These are phyloP conservation scores for Phytophthora chlamydospora DNA, from an alignment of 352 stramenopile genomes.

Conservation along the genomic window DNA sequence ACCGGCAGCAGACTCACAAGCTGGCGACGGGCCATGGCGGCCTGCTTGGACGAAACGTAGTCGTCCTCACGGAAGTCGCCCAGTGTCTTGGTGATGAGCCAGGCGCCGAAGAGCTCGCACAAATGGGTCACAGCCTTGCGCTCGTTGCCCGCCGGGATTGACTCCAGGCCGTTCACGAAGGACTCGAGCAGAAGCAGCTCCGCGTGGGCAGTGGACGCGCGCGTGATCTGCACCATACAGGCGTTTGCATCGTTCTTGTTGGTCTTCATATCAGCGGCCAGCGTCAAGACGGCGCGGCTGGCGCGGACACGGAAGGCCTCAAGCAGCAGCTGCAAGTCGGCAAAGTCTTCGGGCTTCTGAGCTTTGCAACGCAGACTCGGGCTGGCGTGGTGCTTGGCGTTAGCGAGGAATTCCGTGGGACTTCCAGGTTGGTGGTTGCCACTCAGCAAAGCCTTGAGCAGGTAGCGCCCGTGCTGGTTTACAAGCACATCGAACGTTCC, in stretches of 20 bases:
- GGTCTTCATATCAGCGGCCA: slow-evolving; percentile 46
- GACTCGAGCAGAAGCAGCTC: slow-evolving; percentile 49
- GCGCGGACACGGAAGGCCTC: slow-evolving; percentile 48
- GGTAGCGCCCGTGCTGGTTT: slow-evolving; percentile 61
- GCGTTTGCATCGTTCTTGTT: slow-evolving; percentile 52
- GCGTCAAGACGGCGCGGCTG: slow-evolving; percentile 33
- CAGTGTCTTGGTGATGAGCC: slow-evolving; percentile 48
- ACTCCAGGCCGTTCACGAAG: slow-evolving; percentile 41
- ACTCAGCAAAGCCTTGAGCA: slow-evolving; percentile 51
- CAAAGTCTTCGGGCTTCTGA: slow-evolving; percentile 36
- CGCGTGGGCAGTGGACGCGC: slow-evolving; percentile 50
- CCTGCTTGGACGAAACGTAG: slow-evolving; percentile 55
- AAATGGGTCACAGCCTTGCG: slow-evolving; percentile 39
- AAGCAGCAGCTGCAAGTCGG: slow-evolving; percentile 42
- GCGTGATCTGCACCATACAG: slow-evolving; percentile 59
- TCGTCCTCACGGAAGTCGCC: slow-evolving; percentile 60
- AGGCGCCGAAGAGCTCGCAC: slow-evolving; percentile 45
- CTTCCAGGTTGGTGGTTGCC: slow-evolving; percentile 12
- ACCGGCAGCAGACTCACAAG: slow-evolving; percentile 42
- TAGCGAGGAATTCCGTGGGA: slow-evolving; percentile 37
- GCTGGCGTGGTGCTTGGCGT: slow-evolving; percentile 38
- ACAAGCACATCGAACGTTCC: slow-evolving; percentile 75
- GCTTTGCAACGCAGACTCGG: slow-evolving; percentile 40
- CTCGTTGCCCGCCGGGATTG: slow-evolving; percentile 32
- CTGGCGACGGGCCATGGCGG: slow-evolving; percentile 36